Evolutionary conservation across 306 rosid species (phyloP), one percentile per base, ranked within the genome.

Genomic region (Cucurbita argyrosperma): DNA sequence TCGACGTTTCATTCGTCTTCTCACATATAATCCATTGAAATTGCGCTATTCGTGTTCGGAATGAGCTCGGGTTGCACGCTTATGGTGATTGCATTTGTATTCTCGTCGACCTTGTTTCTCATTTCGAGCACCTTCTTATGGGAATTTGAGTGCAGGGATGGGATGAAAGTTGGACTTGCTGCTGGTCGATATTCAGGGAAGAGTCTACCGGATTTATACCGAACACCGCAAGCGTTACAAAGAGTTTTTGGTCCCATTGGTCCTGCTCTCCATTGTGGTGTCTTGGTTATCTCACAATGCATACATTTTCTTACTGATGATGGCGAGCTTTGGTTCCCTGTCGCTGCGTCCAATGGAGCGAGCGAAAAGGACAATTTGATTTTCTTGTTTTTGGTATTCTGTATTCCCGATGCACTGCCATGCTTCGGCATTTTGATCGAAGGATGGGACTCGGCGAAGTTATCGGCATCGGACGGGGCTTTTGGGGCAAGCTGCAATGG

Each of bases 251-350:
- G 99, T 67, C 97, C 99, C 99, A 91, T 83, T 57, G 99, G 99
- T 4, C 99, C 99, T 42, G 99, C 99, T 80, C 99, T 87, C 99
- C 99, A 95, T 69, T 95, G 97, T 35, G 97, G 99, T n/a, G 97
- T 95, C 90, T 95, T 94, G 23, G 97, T 94, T 73, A 94, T 94
- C 87, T 94, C 99, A 76, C 99, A 94, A 80, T 94, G 99, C 96
- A 88, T 86, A 52, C 99, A 94, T 80, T 94, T 94, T 84, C 99
- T 87, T 35, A 91, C 88, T 0, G 90, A 85, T 59, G 75, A 72
- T 0, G 76, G n/a, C 6, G 67, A 63, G 62, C 45, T 83, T 74
- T 88, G 95, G 49, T 77, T 81, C 2, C 10, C 70, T 0, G 8
- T 50, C 2, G 7, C 70, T 46, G 4, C 54, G 65, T 89, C 98